Percentiles rank a stretch among this genome's conserved stretches.
Conservation (phyloP, 2,329 filamentous ascomycete species). For the Phialocephala sp. region DNA sequence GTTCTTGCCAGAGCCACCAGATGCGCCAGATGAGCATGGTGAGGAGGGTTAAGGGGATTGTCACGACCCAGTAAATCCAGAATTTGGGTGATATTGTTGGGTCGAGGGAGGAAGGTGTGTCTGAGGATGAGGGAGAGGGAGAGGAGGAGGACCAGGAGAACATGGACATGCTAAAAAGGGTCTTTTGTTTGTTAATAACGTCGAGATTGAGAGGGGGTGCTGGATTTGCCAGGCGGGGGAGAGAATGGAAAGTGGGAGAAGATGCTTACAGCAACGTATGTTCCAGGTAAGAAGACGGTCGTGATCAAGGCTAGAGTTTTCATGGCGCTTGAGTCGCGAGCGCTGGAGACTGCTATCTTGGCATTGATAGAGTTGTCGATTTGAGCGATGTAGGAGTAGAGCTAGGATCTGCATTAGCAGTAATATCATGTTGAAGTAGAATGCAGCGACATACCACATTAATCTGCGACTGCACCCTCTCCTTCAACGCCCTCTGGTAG, state of each 20-base stretch:
- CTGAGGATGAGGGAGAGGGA: not conserved
- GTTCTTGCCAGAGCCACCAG: constrained; percentile 10
- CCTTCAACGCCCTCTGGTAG: not conserved
- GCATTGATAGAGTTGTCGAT: constrained; percentile 19
- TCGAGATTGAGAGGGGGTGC: too few species aligned
- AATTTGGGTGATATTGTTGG: not conserved
- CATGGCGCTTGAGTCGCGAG: constrained; percentile 18
- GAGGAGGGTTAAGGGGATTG: not conserved
- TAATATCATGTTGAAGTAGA: not conserved
- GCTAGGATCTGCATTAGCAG: not conserved
- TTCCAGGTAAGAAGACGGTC: constrained; percentile 62
- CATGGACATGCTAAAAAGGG: constrained; percentile 3
- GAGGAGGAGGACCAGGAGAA: not conserved
- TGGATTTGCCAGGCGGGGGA: too few species aligned
- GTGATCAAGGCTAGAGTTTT: constrained; percentile 20
- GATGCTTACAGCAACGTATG: constrained; percentile 54
- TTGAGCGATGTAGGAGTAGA: constrained; percentile 12
- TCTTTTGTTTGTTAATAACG: not conserved
- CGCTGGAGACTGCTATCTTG: constrained; percentile 15
- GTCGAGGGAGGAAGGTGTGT: not conserved
- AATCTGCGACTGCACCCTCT: constrained; percentile 15
- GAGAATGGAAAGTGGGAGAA: not conserved
- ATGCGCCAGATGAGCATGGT: constrained; percentile 3
- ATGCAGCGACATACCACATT: constrained; percentile 4
- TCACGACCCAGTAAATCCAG: constrained; percentile 1